Percentiles rank a stretch among this genome's conserved stretches.
These are phyloP conservation scores for Malus sieversii DNA, from an alignment of 306 rosid genomes.

Conservation along the genomic window DNA sequence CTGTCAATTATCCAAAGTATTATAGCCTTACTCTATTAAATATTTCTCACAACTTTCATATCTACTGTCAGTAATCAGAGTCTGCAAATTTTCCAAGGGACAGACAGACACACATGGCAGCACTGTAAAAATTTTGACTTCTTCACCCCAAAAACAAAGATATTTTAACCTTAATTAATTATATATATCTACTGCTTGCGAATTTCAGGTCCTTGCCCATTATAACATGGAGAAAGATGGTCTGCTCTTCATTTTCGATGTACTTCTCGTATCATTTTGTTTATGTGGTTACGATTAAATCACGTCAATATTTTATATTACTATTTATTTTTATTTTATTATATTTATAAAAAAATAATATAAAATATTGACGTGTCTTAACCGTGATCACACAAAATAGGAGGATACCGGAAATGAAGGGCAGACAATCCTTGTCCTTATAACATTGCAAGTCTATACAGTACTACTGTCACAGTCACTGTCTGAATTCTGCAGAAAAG, in stretches of 20 bases:
- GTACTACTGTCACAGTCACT: background rate
- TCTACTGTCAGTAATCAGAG: background rate
- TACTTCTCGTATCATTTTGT: too few species aligned
- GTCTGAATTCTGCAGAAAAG: background rate
- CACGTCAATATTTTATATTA: too few species aligned
- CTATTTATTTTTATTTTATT: too few species aligned
- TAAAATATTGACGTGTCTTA: too few species aligned
- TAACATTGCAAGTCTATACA: background rate
- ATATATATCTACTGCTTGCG: slow-evolving; percentile 14
- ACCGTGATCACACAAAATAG: too few species aligned
- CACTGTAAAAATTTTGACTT: slow-evolving; percentile 34
- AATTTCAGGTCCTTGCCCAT: slow-evolving; percentile 19
- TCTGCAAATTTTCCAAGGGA: background rate
- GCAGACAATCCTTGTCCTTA: too few species aligned
- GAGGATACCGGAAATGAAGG: too few species aligned
- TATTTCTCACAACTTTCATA: background rate
- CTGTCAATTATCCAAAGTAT: background rate
- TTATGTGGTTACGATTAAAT: too few species aligned
- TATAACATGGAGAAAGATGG: background rate
- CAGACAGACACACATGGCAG: slow-evolving; percentile 10
- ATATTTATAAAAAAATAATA: too few species aligned
- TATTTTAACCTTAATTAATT: background rate
- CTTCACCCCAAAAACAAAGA: background rate
- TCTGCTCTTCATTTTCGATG: too few species aligned
- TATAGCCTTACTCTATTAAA: background rate